Conservation (phyloP, 306 rosid genomes). For the Corylus americana region DNA sequence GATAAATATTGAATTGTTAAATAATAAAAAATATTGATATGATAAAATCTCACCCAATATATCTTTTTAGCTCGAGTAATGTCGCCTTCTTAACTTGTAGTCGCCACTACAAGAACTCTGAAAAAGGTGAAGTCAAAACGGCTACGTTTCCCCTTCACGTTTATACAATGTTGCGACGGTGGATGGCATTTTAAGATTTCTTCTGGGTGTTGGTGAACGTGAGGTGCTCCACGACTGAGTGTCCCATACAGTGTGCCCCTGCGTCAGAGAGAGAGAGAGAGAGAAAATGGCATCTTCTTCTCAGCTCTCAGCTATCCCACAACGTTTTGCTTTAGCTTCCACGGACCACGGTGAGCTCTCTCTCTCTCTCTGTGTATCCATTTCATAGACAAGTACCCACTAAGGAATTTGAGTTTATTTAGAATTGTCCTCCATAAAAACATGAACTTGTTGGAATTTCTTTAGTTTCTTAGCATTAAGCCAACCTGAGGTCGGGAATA, state of each 20-base stretch:
- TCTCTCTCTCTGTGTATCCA: neutral
- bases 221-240: neutral
- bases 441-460: neutral
- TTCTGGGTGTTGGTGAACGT: constrained; percentile 1
- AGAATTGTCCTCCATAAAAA: neutral
- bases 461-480: neutral
- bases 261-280: constrained; percentile 1
- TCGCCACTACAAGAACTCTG: neutral
- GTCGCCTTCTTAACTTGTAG: neutral
- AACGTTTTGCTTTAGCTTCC: constrained; percentile 30
- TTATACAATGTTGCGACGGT: neutral
- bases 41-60: neutral
- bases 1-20: no score
- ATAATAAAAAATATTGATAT: no score
- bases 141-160: neutral
- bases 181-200: neutral
- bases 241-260: neutral
- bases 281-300: constrained; percentile 48
- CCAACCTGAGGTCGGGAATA: neutral
- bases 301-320: constrained; percentile 53
- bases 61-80: neutral
- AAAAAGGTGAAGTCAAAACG: neutral
- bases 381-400: neutral
- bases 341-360: constrained; percentile 29
- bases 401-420: neutral